phyloP scores from a whole-genome alignment of 2,329 filamentous ascomycete species.

The Boeremia exigua region DNA sequence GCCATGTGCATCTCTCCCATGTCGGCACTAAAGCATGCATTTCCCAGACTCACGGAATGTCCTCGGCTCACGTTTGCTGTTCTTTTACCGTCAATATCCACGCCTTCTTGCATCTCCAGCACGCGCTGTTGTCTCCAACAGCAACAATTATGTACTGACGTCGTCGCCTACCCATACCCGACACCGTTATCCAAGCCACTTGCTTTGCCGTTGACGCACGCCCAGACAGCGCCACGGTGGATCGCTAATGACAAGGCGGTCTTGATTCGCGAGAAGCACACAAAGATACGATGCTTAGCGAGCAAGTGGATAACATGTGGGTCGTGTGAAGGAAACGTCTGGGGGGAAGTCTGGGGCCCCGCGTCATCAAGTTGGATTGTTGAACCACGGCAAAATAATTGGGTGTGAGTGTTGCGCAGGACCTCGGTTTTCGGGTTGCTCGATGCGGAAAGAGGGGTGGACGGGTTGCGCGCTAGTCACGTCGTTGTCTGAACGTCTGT shows the following conservation, averaged over 20 bases:
- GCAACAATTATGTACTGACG: neutral
- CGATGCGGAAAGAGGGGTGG: constrained; percentile 1
- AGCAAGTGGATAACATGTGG: constrained; percentile 8
- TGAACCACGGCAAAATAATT: constrained; percentile 2
- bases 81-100: neutral
- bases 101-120: neutral
- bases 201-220: constrained; percentile 12
- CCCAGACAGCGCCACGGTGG: constrained; percentile 7
- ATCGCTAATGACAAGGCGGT: neutral
- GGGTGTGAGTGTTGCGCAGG: neutral
- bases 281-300: constrained; percentile 13
- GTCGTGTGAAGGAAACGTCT: neutral
- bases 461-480: neutral
- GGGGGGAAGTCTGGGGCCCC: constrained; percentile 14
- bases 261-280: constrained; percentile 11
- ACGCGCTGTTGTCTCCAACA: neutral
- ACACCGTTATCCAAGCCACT: constrained; percentile 5
- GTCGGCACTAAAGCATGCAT: neutral
- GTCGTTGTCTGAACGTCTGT: neutral
- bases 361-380: constrained; percentile 1
- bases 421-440: constrained; percentile 5
- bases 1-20: neutral
- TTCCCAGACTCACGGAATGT: neutral
- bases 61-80: neutral
- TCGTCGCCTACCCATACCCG: neutral